Percentiles rank a stretch among this genome's conserved stretches.
phyloP scores from a whole-genome alignment of 2,329 filamentous ascomycete species.

The Paracoccidioides brasiliensis region DNA sequence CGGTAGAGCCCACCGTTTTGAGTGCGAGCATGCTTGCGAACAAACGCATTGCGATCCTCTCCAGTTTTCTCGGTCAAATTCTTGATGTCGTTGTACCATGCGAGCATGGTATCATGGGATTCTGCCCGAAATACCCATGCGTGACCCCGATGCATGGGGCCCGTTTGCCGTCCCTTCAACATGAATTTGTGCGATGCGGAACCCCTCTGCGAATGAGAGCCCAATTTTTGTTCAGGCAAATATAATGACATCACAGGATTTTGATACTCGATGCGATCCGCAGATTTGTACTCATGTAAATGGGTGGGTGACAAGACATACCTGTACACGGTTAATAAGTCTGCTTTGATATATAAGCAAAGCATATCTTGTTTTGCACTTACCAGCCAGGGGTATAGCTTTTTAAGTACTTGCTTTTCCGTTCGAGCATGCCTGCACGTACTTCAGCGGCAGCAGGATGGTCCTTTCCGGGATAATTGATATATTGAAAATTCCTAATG shows the following conservation, averaged over 20 bases:
- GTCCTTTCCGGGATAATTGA: conserved; percentile 82
- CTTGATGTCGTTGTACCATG: conserved; percentile 91
- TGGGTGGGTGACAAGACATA: conserved; percentile 94
- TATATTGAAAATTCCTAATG: conserved; percentile 63
- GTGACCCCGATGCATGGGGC: conserved; percentile 72
- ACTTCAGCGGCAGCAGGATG: conserved; percentile 75
- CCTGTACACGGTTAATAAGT: conserved; percentile 36
- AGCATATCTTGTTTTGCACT: conserved; percentile 22
- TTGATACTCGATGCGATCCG: conserved; percentile 69
- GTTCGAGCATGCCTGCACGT: conserved; percentile 77
- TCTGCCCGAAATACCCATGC: conserved; percentile 57
- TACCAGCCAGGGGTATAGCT: conserved; percentile 93
- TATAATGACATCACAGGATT: conserved; percentile 93
- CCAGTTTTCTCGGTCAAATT: conserved; percentile 75
- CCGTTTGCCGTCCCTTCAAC: conserved; percentile 89
- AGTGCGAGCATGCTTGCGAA: conserved; percentile 67
- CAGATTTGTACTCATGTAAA: conserved; percentile 97
- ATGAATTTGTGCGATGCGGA: conserved; percentile 95
- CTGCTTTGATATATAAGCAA: neutral
- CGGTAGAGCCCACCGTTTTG: conserved; percentile 50
- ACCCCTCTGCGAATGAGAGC: conserved; percentile 69
- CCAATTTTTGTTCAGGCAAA: conserved; percentile 86
- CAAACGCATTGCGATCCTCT: conserved; percentile 77
- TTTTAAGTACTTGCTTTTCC: conserved; percentile 98
- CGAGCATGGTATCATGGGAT: conserved; percentile 84